These are phyloP conservation scores for Colletotrichum gigasporum DNA, from an alignment of 2,329 filamentous ascomycete species.

Conservation along the genomic window DNA sequence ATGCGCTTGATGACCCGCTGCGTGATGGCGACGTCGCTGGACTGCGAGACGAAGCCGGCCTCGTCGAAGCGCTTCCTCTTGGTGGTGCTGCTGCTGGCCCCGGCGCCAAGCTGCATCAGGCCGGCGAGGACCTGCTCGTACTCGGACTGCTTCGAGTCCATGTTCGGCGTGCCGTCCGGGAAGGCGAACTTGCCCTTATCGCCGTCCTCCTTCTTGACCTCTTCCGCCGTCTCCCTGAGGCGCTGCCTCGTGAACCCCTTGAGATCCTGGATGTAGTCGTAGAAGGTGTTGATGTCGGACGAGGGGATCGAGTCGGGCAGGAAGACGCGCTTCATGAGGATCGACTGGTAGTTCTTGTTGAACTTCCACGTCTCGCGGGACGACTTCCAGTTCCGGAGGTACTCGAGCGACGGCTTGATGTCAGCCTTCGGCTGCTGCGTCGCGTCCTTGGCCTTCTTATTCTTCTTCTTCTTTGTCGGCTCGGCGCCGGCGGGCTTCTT, in stretches of 20 bases:
- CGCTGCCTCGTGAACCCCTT: slow-evolving; percentile 79
- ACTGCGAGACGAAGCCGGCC: slow-evolving; percentile 58
- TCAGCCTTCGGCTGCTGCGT: slow-evolving; percentile 50
- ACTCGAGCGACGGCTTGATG: slow-evolving; percentile 74
- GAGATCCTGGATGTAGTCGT: slow-evolving; percentile 81
- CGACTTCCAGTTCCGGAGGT: slow-evolving; percentile 79
- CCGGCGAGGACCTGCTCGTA: slow-evolving; percentile 66
- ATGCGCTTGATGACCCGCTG: slow-evolving; percentile 69
- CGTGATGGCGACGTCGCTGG: slow-evolving; percentile 61
- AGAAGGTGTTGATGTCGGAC: slow-evolving; percentile 73
- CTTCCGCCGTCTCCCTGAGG: slow-evolving; percentile 72
- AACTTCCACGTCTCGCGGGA: slow-evolving; percentile 86
- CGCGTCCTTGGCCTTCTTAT: slow-evolving; percentile 47
- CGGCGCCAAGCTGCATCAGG: slow-evolving; percentile 50
- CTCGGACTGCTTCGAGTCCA: slow-evolving; percentile 61
- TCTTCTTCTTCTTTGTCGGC: slow-evolving; percentile 38
- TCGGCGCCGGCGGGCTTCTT: slow-evolving; percentile 38
- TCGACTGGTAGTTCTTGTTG: slow-evolving; percentile 91
- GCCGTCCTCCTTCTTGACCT: slow-evolving; percentile 66
- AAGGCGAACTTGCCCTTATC: slow-evolving; percentile 57
- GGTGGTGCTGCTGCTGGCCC: slow-evolving; percentile 48
- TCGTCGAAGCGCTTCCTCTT: slow-evolving; percentile 64
- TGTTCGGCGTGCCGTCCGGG: slow-evolving; percentile 57
- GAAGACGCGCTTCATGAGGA: slow-evolving; percentile 85
- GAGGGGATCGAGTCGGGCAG: slow-evolving; percentile 76